Conservation (phyloP, 345 rosid genomes). For the Dovyalis caffra region DNA sequence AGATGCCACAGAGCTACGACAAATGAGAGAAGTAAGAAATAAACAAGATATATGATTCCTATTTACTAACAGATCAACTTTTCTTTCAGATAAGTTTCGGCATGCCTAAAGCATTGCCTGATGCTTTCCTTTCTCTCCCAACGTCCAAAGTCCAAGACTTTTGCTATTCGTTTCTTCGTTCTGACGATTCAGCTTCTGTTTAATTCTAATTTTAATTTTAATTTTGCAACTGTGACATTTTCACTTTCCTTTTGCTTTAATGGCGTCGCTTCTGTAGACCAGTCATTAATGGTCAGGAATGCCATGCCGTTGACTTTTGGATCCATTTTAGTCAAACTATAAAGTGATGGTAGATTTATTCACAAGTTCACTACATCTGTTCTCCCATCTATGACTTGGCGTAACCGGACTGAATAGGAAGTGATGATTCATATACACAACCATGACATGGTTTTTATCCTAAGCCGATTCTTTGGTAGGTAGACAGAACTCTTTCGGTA, state of each 20-base stretch:
- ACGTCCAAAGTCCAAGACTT: neutral
- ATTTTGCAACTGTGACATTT: neutral
- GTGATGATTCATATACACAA: too few species aligned
- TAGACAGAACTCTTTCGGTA: neutral
- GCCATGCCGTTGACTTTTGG: neutral
- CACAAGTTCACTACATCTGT: neutral
- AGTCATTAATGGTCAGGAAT: neutral
- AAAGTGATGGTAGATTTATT: neutral
- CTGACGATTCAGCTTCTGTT: neutral
- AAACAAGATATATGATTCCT: neutral
- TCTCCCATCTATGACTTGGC: neutral
- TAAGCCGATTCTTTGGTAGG: neutral
- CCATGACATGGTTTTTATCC: neutral
- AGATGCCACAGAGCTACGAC: neutral
- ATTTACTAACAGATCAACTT: neutral
- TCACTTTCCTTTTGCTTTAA: neutral
- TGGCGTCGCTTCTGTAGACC: neutral
- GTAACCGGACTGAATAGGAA: neutral
- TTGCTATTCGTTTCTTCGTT: neutral
- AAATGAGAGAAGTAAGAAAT: neutral
- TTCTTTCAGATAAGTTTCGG: neutral
- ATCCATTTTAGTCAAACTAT: neutral
- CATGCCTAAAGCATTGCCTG: neutral
- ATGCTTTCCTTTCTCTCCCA: neutral
- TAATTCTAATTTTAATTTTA: too few species aligned